phyloP scores from a whole-genome alignment of 1,284 basidiomycete genomes.

The Tilletia setariae region DNA sequence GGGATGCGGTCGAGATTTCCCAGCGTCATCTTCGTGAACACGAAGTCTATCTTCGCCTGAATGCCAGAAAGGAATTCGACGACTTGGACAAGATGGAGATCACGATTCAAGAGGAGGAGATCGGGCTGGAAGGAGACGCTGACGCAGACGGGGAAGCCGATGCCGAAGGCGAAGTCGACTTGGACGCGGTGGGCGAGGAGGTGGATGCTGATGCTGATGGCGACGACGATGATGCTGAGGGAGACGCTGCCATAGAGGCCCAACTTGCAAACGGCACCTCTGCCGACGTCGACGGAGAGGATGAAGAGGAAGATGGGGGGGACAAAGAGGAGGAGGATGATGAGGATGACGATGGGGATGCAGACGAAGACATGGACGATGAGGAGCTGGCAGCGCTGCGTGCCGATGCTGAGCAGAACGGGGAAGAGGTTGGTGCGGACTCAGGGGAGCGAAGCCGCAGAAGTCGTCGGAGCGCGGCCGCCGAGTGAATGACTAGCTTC shows the following conservation, averaged over 20 bases:
- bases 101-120: slow-evolving; percentile 28
- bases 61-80: slow-evolving; percentile 34
- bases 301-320: slow-evolving; percentile 22
- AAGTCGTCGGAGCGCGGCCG: slow-evolving; percentile 8
- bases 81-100: slow-evolving; percentile 35
- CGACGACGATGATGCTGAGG: slow-evolving; percentile 7
- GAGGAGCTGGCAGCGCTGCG: slow-evolving; percentile 41
- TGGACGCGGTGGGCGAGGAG: slow-evolving; percentile 9
- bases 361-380: slow-evolving; percentile 34
- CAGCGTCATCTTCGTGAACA: slow-evolving; percentile 34
- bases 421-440: slow-evolving; percentile 29
- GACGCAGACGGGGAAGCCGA: slow-evolving; percentile 7
- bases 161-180: neutral
- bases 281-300: slow-evolving; percentile 8
- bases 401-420: slow-evolving; percentile 32
- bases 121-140: slow-evolving; percentile 16
- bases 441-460: slow-evolving; percentile 18
- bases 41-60: slow-evolving; percentile 31
- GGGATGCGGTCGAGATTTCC: slow-evolving; percentile 40
- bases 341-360: slow-evolving; percentile 24
- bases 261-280: neutral
- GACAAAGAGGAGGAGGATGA: slow-evolving; percentile 27
- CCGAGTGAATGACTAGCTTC: no score
- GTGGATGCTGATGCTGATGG: neutral
- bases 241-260: slow-evolving; percentile 11